Conservation (phyloP, 257 asterid species). For the Salvia splendens region DNA sequence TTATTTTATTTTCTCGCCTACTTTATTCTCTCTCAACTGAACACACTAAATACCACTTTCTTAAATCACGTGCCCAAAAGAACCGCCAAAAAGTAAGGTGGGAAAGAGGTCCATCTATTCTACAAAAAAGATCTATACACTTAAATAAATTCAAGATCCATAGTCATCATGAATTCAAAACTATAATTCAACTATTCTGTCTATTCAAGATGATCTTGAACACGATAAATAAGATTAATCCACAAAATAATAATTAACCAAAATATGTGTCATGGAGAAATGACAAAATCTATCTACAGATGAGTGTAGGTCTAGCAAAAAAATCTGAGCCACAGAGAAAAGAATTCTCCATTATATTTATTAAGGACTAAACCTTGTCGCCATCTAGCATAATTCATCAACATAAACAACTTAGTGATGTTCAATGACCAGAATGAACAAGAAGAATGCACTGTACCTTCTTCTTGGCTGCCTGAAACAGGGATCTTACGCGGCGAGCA, state of each 20-base stretch:
- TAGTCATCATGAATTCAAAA: too few relatives aligned
- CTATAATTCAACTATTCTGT: too few relatives aligned
- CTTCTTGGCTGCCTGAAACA: constrained; percentile 98
- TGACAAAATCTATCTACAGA: constrained; percentile 10
- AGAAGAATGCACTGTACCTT: constrained; percentile 54
- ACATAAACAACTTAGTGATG: constrained; percentile 27
- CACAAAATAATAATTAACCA: not conserved
- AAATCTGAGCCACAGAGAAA: too few relatives aligned
- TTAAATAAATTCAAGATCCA: not conserved
- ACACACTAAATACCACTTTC: too few relatives aligned
- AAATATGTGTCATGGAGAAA: not conserved
- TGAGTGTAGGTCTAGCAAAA: not conserved
- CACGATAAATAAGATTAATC: too few relatives aligned
- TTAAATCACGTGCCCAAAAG: too few relatives aligned
- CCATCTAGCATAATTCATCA: not conserved
- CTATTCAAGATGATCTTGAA: too few relatives aligned
- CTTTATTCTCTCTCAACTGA: too few relatives aligned
- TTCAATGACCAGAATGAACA: not conserved
- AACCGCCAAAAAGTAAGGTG: too few relatives aligned
- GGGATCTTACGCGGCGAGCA: constrained; percentile 96
- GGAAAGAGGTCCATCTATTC: not conserved
- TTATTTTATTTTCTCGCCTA: too few relatives aligned
- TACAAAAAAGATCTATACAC: constrained; percentile 1
- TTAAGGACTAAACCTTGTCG: not conserved
- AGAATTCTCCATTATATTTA: not conserved